phyloP scores from a whole-genome alignment of 2,329 filamentous ascomycete species.

The Ilyonectria destructans region DNA sequence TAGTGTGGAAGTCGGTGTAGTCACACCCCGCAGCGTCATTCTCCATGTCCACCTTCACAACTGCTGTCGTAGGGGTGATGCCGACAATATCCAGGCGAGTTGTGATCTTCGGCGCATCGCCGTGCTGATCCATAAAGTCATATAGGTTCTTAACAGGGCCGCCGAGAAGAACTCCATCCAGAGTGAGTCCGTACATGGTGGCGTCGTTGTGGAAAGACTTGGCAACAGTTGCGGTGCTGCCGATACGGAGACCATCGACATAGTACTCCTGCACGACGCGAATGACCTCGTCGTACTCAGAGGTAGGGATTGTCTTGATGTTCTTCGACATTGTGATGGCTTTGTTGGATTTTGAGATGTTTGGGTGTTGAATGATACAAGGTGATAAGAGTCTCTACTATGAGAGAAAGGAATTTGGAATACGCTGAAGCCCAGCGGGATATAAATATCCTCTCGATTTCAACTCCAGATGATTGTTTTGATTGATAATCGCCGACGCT shows the following conservation, averaged over 20 bases:
- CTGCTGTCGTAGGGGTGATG: conserved; percentile 37
- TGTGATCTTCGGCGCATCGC: conserved; percentile 21
- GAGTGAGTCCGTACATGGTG: conserved; percentile 32
- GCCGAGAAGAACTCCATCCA: conserved; percentile 2
- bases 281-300: conserved; percentile 31
- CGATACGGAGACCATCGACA: conserved; percentile 25
- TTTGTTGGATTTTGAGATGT: not conserved
- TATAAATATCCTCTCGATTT: too few relatives aligned
- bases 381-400: too few relatives aligned
- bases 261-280: conserved; percentile 21
- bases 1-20: conserved; percentile 36
- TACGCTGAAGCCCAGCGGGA: too few relatives aligned
- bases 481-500: too few relatives aligned
- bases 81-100: conserved; percentile 34
- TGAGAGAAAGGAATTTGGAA: too few relatives aligned
- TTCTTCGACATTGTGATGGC: conserved; percentile 9
- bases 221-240: conserved; percentile 13
- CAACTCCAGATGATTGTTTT: too few relatives aligned
- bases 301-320: conserved; percentile 26
- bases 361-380: not conserved
- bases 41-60: conserved; percentile 38
- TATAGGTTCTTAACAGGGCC: conserved; percentile 18
- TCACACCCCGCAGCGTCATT: conserved; percentile 17
- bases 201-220: conserved; percentile 35
- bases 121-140: conserved; percentile 15